Percentiles rank a stretch among this genome's conserved stretches.
Evolutionary conservation across 768 basidiomycete species (phyloP).

Genomic region (Auricularia auricula-judae): DNA sequence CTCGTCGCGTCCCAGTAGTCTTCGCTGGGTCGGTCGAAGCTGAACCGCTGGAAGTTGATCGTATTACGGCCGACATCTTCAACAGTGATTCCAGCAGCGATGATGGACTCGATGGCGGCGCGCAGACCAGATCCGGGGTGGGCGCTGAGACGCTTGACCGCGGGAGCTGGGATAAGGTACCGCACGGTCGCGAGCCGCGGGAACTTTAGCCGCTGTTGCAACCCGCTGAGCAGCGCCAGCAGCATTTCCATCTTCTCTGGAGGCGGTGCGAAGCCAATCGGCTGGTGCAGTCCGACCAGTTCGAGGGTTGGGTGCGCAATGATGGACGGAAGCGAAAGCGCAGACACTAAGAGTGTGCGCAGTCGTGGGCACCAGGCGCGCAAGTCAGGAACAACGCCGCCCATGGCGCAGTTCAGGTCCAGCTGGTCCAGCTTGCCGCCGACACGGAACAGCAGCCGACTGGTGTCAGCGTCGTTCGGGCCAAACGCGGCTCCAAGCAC

Average conservation of each 20-base stretch:
- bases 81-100: not conserved
- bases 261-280: not conserved
- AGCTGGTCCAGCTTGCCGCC: not conserved
- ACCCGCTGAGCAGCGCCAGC: not conserved
- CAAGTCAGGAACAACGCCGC: not conserved
- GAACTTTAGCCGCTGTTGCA: not conserved
- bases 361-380: not conserved
- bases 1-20: not conserved
- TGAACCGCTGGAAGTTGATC: not conserved
- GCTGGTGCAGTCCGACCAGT: not conserved
- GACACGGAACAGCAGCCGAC: not conserved
- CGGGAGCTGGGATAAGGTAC: not conserved
- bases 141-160: not conserved
- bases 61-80: not conserved
- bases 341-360: not conserved
- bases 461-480: not conserved
- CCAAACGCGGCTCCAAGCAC: not conserved
- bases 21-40: not conserved
- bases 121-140: not conserved
- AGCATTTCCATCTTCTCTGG: not conserved
- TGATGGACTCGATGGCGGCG: not conserved
- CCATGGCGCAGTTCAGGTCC: slow-evolving; percentile 1
- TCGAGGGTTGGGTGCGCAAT: not conserved
- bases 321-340: not conserved
- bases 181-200: not conserved